Conservation (phyloP, 2,329 filamentous ascomycete genomes). For the Aspergillus sojae region DNA sequence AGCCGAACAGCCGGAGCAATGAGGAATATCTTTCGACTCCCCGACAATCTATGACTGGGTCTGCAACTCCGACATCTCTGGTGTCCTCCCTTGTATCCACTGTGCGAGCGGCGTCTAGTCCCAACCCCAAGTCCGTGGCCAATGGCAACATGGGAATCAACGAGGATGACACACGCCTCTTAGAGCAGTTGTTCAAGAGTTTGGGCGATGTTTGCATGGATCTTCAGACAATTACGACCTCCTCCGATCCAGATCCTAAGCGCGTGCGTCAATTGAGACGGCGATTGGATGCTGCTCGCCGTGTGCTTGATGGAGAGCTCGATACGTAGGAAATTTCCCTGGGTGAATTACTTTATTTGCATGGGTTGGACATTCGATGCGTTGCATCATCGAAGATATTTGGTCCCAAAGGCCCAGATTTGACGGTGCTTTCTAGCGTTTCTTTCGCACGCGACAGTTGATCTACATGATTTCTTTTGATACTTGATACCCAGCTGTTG, state of each 20-base stretch:
- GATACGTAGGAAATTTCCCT: conserved; percentile 18
- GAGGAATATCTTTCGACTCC: conserved; percentile 29
- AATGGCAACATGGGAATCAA: conserved; percentile 41
- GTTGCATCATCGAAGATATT: not conserved
- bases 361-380: not conserved
- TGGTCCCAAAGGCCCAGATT: not conserved
- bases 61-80: conserved; percentile 36
- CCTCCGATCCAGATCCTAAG: conserved; percentile 57
- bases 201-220: conserved; percentile 53
- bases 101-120: conserved; percentile 37
- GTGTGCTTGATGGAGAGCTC: conserved; percentile 71
- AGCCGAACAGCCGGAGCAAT: conserved; percentile 7
- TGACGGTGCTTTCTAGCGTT: conserved; percentile 5
- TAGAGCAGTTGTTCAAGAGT: conserved; percentile 57
- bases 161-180: conserved; percentile 58
- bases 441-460: not conserved
- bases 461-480: conserved; percentile 6
- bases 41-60: conserved; percentile 29
- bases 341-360: conserved; percentile 4
- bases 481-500: conserved; percentile 18
- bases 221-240: conserved; percentile 52
- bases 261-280: conserved; percentile 66
- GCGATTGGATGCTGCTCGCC: conserved; percentile 73
- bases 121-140: conserved; percentile 24
- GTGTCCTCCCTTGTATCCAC: conserved; percentile 42